A percentile compares a stretch with the other conserved stretches of the same genome.
Conservation (phyloP, 495 filamentous ascomycete species). For the Parachaetomium inaequale region DNA sequence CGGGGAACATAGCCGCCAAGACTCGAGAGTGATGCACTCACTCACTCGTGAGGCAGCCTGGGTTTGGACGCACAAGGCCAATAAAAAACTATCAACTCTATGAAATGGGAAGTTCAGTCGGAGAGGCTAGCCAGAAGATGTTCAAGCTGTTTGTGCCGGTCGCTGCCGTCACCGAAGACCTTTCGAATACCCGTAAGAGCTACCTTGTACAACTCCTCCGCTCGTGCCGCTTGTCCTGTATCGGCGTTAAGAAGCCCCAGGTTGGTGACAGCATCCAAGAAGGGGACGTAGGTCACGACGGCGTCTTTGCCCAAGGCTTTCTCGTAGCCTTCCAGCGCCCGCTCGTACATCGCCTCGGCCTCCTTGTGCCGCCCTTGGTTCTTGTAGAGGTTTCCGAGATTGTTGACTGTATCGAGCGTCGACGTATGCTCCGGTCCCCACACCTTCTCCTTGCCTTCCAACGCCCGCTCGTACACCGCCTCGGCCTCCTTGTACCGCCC, state of each 20-base stretch:
- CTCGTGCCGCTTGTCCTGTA: background rate
- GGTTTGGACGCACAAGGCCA: no score
- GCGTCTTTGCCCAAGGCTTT: background rate
- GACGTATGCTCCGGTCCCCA: constrained; percentile 32
- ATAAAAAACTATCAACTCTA: no score
- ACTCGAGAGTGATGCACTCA: no score
- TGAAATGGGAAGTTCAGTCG: background rate
- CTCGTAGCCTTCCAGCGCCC: constrained; percentile 16
- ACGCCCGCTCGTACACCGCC: constrained; percentile 34
- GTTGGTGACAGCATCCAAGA: background rate
- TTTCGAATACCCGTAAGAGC: background rate
- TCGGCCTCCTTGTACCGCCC: constrained; percentile 34
- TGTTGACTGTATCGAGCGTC: constrained; percentile 26
- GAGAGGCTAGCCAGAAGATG: background rate
- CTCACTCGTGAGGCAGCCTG: no score
- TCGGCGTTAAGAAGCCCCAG: background rate
- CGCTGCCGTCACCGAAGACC: background rate
- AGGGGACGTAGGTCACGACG: background rate
- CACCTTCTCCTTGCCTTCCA: constrained; percentile 34
- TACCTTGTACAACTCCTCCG: background rate
- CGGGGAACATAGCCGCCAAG: no score
- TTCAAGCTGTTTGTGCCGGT: background rate
- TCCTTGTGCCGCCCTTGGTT: constrained; percentile 32
- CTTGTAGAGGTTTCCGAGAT: constrained; percentile 28
- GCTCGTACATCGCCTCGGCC: constrained; percentile 36